Base-by-base conservation (phyloP, 495 filamentous ascomycete species). In the Amniculicola lignicola region DNA sequence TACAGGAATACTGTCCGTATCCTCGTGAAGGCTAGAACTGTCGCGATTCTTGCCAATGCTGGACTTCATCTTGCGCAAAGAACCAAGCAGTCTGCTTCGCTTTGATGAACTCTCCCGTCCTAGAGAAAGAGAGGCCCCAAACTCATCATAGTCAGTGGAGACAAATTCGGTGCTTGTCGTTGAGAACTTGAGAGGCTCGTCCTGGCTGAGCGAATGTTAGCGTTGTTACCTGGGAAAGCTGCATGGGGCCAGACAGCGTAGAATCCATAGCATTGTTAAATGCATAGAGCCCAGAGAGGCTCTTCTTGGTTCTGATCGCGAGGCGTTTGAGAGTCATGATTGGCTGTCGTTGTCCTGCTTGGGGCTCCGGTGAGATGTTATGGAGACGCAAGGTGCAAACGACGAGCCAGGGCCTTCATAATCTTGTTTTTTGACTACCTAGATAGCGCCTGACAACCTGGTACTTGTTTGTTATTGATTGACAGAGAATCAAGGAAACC, bases 241-340 rank as follows among this genome's bases (percentile, higher is more conserved):
- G 24, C 9, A 2, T 16, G n/a, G 22, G 37, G 42, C 56, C 37
- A 19, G 36, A 42, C 33, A 22, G 25, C 1, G 42, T 22, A 15
- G 51, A 11, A 4, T 35, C 40, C 1, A 39, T 10, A 21, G n/a
- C 39, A 24, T 28, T 53, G 56, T 15, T 36, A 27, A 44, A 46
- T 29, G 40, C 22, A 49, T 54, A 54, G 36, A 59, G 29, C 23
- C 56, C 56, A 15, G 56, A 59, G 27, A 53, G 56, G 33, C 56
- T 59, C 42, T 59, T 59, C 49, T 59, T 59, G 14, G 48, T 54
- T 33, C 55, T 28, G 41, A 59, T 24, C 2, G 48, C 49, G 15
- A 59, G 41, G 41, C 49, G 39, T 18, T 54, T 59, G 9, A 59
- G 28, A 38, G 29, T 53, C 56, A 59, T 59, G 42, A 18, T 25